phyloP scores from a whole-genome alignment of 179 eudicot species.

The Silene vulgaris region DNA sequence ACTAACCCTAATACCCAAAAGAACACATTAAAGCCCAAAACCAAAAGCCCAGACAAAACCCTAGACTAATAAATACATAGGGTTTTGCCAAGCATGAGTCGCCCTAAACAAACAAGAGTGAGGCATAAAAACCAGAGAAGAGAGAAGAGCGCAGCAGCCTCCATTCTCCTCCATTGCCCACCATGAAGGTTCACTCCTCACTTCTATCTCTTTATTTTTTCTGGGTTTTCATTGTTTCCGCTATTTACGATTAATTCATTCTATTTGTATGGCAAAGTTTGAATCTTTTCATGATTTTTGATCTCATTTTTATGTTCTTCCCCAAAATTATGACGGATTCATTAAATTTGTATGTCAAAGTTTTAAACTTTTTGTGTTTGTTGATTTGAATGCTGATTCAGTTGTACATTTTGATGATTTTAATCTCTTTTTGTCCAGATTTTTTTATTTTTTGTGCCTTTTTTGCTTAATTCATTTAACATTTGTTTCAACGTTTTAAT shows the following conservation, averaged over 20 bases:
- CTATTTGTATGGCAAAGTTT: background rate
- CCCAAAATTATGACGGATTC: too few species aligned
- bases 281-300: too few species aligned
- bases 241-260: background rate
- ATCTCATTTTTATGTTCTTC: too few species aligned
- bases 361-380: background rate
- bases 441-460: too few species aligned
- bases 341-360: background rate
- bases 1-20: too few species aligned
- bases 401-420: too few species aligned
- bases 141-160: slow-evolving; percentile 6
- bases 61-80: background rate
- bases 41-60: too few species aligned
- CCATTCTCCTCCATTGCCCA: background rate
- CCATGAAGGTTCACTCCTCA: slow-evolving; percentile 12
- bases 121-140: background rate
- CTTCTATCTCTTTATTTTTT: background rate
- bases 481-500: too few species aligned
- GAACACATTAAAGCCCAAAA: too few species aligned
- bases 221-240: background rate
- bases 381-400: too few species aligned
- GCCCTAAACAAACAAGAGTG: background rate
- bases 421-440: too few species aligned
- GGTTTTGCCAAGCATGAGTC: background rate
- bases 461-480: too few species aligned